Conservation (phyloP, 2,329 filamentous ascomycete genomes). For the Atkinsonella hypoxylon region DNA sequence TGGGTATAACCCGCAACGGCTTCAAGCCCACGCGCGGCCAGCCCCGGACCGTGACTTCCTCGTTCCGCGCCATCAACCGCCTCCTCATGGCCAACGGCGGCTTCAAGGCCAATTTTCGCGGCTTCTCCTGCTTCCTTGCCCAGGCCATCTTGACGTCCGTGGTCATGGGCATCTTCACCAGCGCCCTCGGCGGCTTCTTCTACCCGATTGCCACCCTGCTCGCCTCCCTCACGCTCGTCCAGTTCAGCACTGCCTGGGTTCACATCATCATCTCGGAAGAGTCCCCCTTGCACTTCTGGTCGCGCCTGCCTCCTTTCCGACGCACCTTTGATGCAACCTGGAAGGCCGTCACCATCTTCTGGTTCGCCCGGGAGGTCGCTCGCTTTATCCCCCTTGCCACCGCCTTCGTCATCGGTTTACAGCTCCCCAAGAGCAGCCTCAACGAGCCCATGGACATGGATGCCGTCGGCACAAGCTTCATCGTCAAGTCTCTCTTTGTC, state of each 20-base stretch:
- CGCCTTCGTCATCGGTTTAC: conserved; percentile 33
- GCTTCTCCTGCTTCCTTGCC: conserved; percentile 40
- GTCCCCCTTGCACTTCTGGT: conserved; percentile 50
- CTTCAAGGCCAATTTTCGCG: conserved; percentile 56
- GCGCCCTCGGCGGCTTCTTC: conserved; percentile 32
- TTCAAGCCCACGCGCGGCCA: conserved; percentile 24
- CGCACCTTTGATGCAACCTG: conserved; percentile 57
- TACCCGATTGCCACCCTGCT: conserved; percentile 34
- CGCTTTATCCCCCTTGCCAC: conserved; percentile 31
- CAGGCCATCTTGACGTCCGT: conserved; percentile 22
- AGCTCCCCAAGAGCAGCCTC: conserved; percentile 23
- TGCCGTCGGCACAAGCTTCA: conserved; percentile 17
- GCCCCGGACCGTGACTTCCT: conserved; percentile 34
- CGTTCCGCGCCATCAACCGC: conserved; percentile 37
- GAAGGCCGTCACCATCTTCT: conserved; percentile 51
- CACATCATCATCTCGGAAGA: conserved; percentile 72
- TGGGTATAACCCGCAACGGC: conserved; percentile 14
- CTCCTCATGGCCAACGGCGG: conserved; percentile 52
- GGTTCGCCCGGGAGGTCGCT: conserved; percentile 42
- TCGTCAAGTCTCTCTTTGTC: conserved; percentile 33
- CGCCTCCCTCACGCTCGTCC: conserved; percentile 49
- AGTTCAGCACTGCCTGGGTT: conserved; percentile 67
- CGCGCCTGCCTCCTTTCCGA: conserved; percentile 55
- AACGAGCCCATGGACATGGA: conserved; percentile 19
- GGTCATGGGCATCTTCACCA: conserved; percentile 32